Conservation (phyloP, 305 asterid species). For the Rubia tinctorum region DNA sequence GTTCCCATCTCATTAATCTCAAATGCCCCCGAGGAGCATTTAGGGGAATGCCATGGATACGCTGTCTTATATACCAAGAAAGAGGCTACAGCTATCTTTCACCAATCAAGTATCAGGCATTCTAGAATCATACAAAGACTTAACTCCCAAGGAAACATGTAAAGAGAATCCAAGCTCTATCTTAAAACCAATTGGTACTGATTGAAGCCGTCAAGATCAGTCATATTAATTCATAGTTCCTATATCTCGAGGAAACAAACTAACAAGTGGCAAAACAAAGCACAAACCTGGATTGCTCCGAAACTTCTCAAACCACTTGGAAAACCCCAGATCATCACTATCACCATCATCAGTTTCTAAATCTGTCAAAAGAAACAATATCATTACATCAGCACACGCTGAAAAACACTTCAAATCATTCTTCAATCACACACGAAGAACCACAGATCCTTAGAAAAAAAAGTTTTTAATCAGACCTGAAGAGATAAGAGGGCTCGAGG, state of each 20-base stretch:
- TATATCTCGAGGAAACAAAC: too few relatives aligned
- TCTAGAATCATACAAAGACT: neutral
- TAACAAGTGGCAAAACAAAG: neutral
- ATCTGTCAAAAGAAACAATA: conserved; percentile 36
- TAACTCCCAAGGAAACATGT: neutral
- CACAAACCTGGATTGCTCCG: conserved; percentile 68
- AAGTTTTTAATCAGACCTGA: conserved; percentile 36
- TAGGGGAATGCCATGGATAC: neutral
- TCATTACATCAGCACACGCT: conserved; percentile 11
- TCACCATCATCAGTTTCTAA: conserved; percentile 48
- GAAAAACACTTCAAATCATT: conserved; percentile 1
- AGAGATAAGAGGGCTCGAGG: conserved; percentile 70
- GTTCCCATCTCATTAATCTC: too few relatives aligned
- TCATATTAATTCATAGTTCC: too few relatives aligned
- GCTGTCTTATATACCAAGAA: neutral
- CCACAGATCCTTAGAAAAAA: neutral
- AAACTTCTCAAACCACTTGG: conserved; percentile 69
- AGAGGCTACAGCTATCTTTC: neutral
- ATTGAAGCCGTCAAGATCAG: too few relatives aligned
- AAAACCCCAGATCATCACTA: conserved; percentile 67
- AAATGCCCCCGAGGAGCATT: neutral
- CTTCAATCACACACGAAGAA: conserved; percentile 2
- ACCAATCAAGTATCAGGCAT: neutral
- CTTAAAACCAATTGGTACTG: neutral
- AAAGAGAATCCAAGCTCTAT: neutral